A percentile compares a stretch with the other conserved stretches of the same genome.
These are phyloP conservation scores for Trichoderma atrobrunneum DNA, from an alignment of 2,329 filamentous ascomycete species.

Conservation along the genomic window DNA sequence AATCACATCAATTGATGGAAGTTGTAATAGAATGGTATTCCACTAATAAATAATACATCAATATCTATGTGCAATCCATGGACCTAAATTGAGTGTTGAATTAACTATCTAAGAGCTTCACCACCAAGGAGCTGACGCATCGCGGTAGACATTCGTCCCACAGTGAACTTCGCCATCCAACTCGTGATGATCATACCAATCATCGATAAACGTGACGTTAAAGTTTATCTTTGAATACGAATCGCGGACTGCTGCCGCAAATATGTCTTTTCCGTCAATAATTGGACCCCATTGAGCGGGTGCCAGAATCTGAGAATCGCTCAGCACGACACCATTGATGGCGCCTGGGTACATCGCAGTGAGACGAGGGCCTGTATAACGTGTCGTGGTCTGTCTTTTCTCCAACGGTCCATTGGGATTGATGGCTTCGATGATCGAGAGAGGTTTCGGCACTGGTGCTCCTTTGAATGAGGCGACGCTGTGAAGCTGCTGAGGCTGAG, in stretches of 20 bases:
- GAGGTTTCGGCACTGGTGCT: not conserved
- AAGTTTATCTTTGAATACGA: not conserved
- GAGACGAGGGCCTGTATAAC: not conserved
- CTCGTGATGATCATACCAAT: not conserved
- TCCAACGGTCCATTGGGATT: not conserved
- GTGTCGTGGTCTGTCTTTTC: not conserved
- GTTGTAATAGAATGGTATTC: not conserved
- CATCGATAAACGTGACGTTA: not conserved
- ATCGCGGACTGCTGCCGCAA: not conserved
- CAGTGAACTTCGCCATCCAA: not conserved
- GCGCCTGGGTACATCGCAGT: not conserved
- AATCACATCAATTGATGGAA: not conserved
- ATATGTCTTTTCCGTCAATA: not conserved
- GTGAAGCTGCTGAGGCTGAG: not conserved
- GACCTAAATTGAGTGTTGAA: not conserved
- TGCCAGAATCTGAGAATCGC: not conserved
- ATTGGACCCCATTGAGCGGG: not conserved
- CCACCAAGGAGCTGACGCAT: not conserved
- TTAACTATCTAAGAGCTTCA: not conserved
- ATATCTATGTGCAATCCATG: not conserved
- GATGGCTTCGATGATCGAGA: not conserved
- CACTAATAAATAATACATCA: not conserved
- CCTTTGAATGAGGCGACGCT: not conserved
- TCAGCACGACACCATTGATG: not conserved
- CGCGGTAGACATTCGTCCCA: not conserved